phyloP scores from a whole-genome alignment of 805 yeast species.

The Metschnikowia rubicola region DNA sequence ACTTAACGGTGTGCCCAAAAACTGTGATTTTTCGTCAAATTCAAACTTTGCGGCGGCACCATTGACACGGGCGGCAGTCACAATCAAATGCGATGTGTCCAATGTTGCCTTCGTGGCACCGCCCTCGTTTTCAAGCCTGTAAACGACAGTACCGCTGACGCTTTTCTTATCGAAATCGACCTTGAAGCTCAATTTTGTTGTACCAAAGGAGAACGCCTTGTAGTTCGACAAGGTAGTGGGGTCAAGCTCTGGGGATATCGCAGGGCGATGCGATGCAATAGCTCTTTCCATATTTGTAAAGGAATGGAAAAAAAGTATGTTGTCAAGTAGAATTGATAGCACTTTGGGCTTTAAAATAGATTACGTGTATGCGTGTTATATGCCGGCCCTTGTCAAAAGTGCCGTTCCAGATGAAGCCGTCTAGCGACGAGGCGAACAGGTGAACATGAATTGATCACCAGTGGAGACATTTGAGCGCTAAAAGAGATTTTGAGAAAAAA shows the following conservation, averaged over 20 bases:
- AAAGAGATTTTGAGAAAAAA: too few relatives aligned
- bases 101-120: constrained; percentile 42
- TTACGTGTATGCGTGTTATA: background rate
- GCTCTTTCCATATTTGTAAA: constrained; percentile 8
- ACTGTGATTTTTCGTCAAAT: constrained; percentile 43
- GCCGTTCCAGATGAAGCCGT: constrained; percentile 8
- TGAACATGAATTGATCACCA: background rate
- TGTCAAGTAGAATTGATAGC: background rate
- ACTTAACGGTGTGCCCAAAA: constrained; percentile 57
- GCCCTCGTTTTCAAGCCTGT: constrained; percentile 34
- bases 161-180: constrained; percentile 53
- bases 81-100: constrained; percentile 64
- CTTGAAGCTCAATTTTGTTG: constrained; percentile 51
- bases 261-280: constrained; percentile 14
- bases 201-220: constrained; percentile 43
- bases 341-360: background rate
- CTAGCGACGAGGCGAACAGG: constrained; percentile 1
- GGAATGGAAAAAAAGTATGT: background rate
- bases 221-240: constrained; percentile 81
- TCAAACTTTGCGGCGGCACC: constrained; percentile 28
- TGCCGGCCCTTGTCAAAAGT: constrained; percentile 2
- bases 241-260: constrained; percentile 38
- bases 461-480: too few relatives aligned
- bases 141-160: constrained; percentile 55
- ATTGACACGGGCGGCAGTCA: constrained; percentile 46